These are phyloP conservation scores for Achaetomium macrosporum DNA, from an alignment of 2,329 filamentous ascomycete genomes.

Conservation along the genomic window DNA sequence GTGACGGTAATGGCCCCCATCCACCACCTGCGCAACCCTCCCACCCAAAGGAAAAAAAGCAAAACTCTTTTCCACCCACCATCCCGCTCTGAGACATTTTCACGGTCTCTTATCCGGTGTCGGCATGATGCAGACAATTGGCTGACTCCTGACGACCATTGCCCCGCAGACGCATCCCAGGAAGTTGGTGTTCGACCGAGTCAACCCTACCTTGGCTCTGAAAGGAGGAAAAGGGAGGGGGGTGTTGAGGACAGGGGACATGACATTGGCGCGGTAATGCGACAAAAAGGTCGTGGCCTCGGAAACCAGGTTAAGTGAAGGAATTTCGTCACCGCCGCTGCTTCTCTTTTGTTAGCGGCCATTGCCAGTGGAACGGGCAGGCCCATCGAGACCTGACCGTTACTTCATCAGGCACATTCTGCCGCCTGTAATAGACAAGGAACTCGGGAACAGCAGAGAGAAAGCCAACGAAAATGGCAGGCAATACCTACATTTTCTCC, in stretches of 20 bases:
- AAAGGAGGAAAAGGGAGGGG: constrained; percentile 5
- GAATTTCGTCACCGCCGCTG: not conserved
- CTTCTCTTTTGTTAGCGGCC: not conserved
- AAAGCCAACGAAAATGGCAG: constrained; percentile 20
- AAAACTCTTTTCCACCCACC: constrained; percentile 3
- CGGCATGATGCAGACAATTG: constrained; percentile 16
- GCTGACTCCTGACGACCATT: constrained; percentile 9
- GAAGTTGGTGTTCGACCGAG: not conserved
- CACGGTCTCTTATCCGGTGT: constrained; percentile 11
- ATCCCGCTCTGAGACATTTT: constrained; percentile 21
- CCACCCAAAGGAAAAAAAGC: not conserved
- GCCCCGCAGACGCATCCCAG: constrained; percentile 5
- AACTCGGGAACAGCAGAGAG: not conserved
- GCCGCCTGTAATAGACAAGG: not conserved
- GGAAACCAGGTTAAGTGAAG: not conserved
- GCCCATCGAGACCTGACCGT: not conserved
- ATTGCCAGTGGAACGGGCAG: no score
- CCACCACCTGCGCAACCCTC: not conserved
- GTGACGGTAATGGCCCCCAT: constrained; percentile 1
- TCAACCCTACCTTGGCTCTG: not conserved
- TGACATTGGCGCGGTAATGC: constrained; percentile 12
- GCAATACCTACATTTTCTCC: constrained; percentile 39
- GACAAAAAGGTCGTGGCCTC: constrained; percentile 5
- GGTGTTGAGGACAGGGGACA: constrained; percentile 1
- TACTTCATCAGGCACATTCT: no score